Percentiles rank a stretch among this genome's conserved stretches.
These are phyloP conservation scores for Alternaria angustiovoidea DNA, from an alignment of 2,329 filamentous ascomycete species.

Conservation along the genomic window DNA sequence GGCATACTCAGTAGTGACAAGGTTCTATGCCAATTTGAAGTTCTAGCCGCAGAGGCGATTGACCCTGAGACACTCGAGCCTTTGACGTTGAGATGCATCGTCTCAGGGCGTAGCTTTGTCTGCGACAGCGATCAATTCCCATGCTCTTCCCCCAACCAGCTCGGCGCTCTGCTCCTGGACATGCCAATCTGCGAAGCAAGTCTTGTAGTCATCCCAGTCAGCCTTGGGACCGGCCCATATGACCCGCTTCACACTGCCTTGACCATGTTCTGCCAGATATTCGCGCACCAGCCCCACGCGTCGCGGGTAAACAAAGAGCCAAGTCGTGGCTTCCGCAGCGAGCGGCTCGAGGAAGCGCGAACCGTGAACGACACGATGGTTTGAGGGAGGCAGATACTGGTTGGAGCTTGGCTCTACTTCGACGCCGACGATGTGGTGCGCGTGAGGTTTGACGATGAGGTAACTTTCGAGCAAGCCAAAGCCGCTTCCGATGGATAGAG, in stretches of 20 bases:
- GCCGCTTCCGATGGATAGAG: conserved; percentile 60
- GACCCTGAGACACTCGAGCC: no score
- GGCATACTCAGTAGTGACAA: neutral
- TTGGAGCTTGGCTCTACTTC: conserved; percentile 59
- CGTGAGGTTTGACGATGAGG: conserved; percentile 34
- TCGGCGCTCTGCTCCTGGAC: conserved; percentile 30
- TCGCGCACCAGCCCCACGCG: conserved; percentile 55
- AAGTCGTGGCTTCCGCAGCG: conserved; percentile 53
- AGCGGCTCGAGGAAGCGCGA: conserved; percentile 55
- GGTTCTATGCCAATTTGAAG: neutral
- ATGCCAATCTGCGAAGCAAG: conserved; percentile 36
- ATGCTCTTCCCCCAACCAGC: conserved; percentile 42
- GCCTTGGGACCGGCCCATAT: conserved; percentile 55
- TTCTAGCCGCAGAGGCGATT: no score
- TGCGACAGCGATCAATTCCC: conserved; percentile 46
- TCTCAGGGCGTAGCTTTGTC: neutral
- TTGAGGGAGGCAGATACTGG: conserved; percentile 53
- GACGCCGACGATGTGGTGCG: conserved; percentile 54
- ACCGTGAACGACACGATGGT: conserved; percentile 55
- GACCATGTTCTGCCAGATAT: conserved; percentile 53
- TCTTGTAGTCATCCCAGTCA: conserved; percentile 52
- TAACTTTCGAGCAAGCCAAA: conserved; percentile 60
- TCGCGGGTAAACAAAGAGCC: conserved; percentile 65
- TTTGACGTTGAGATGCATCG: neutral
- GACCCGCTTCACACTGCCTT: conserved; percentile 43